Percentiles rank a stretch among this genome's conserved stretches.
Conservation (phyloP, 192 early-diverging fungal species). For the Coemansia sp. region DNA sequence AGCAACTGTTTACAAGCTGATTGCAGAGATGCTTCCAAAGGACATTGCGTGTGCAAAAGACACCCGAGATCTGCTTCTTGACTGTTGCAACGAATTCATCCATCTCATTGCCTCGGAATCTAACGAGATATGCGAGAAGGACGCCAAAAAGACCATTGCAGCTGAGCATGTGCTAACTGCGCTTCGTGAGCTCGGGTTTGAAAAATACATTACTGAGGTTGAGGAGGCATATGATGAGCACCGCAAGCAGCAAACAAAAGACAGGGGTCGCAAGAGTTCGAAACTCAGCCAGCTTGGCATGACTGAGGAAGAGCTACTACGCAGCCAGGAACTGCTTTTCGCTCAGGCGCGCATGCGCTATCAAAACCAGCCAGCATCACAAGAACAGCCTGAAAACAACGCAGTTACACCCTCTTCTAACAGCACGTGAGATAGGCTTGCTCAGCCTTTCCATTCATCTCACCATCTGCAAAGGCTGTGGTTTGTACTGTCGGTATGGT, state of each 20-base stretch:
- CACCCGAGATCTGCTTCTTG: conserved; percentile 89
- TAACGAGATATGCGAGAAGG: conserved; percentile 96
- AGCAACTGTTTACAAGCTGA: conserved; percentile 94
- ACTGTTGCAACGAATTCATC: conserved; percentile 97
- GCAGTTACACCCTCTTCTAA: conserved; percentile 7
- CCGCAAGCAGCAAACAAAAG: conserved; percentile 73
- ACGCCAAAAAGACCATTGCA: conserved; percentile 94
- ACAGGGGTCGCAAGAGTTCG: conserved; percentile 78
- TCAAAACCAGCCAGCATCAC: conserved; percentile 52
- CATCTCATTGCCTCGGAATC: conserved; percentile 93
- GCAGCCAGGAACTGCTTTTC: conserved; percentile 86
- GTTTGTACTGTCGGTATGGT: neutral
- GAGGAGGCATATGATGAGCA: conserved; percentile 89
- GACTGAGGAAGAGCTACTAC: conserved; percentile 80
- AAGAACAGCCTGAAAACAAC: conserved; percentile 21
- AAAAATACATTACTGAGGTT: conserved; percentile 85
- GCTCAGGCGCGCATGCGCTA: conserved; percentile 79
- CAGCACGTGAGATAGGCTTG: conserved; percentile 2
- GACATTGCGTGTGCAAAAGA: conserved; percentile 95
- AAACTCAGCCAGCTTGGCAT: conserved; percentile 79
- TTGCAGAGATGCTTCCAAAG: conserved; percentile 92
- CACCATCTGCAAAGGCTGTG: neutral
- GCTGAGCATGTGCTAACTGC: conserved; percentile 94
- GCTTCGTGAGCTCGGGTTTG: conserved; percentile 88
- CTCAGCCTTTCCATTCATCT: neutral